Evolutionary conservation across 2,329 filamentous ascomycete species (phyloP).

Genomic region (Penicillium nordicum): DNA sequence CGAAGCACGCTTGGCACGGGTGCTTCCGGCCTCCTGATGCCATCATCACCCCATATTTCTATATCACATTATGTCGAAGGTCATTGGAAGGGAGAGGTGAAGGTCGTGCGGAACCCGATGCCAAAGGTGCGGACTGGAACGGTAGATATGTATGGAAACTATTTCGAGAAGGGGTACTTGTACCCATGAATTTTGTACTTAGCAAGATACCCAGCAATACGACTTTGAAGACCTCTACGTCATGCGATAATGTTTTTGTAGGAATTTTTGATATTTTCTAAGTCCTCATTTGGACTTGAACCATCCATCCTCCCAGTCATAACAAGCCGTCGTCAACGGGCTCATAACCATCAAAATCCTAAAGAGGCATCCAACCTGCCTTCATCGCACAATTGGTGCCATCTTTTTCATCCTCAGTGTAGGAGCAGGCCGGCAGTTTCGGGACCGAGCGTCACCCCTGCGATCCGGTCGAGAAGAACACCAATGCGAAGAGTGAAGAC

Average conservation of each 20-base stretch:
- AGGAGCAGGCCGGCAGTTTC: constrained; percentile 7
- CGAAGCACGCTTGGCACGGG: constrained; percentile 24
- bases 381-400: constrained; percentile 14
- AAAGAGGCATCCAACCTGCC: constrained; percentile 6
- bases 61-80: constrained; percentile 50
- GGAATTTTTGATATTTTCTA: constrained; percentile 25
- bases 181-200: constrained; percentile 43
- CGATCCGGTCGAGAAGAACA: constrained; percentile 25
- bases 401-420: constrained; percentile 18
- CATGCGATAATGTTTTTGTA: constrained; percentile 12
- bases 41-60: constrained; percentile 21
- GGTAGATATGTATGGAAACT: constrained; percentile 54
- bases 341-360: constrained; percentile 12
- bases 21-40: constrained; percentile 13
- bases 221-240: background rate
- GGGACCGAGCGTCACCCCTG: constrained; percentile 11
- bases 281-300: constrained; percentile 11
- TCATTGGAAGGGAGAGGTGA: constrained; percentile 59
- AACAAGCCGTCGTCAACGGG: constrained; percentile 19
- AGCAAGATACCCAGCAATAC: background rate
- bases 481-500: constrained; percentile 30
- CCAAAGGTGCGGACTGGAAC: constrained; percentile 41
- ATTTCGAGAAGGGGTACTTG: constrained; percentile 51
- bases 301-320: constrained; percentile 20
- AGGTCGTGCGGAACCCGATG: constrained; percentile 50